Evolutionary conservation across 2,329 filamentous ascomycete species (phyloP), one percentile per base, ranked within the genome.

Genomic region (Botryotinia convoluta): DNA sequence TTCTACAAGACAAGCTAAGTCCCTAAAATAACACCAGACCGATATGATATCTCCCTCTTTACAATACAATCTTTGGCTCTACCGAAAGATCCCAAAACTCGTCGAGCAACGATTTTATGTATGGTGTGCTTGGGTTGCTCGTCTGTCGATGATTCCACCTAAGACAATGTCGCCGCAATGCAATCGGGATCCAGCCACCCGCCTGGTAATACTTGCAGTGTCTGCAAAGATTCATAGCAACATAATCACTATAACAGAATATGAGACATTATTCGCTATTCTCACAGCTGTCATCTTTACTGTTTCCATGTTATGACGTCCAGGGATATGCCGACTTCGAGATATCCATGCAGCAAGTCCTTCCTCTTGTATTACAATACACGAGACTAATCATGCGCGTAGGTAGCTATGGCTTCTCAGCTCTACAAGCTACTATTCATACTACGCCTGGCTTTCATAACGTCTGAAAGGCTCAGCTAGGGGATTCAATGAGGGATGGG

Each of bases 291-390:
- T 14, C 62, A 57, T 35, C 29, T 32, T 61, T 65, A 44, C 39
- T 42, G 18, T 26, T 70, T 35, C 26, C 51, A 20, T 63, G 42
- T 69, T 29, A 45, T 42, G 29, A 45, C 44, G 44, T 73, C 18
- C 54, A 29, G 16, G 48, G 39, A 29, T 70, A 69, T 69, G 65
- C 42, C n/a, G n/a, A 70, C n/a, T 32, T 29, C 18, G 14, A 42
- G 20, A 70, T 44, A 57, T 70, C 69, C 64, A 61, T 61, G 32
- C 44, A 71, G 45, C 63, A 6, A 59, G 37, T 68, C 29, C 26
- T 51, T 48, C 42, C 18, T 26, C 26, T 63, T 51, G 20, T 29
- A 18, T 22, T 54, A 14, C 57, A 22, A 14, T 14, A 48, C 22
- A 10, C 42, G 14, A 63, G 44, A 29, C 32, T 51, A 48, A 71